Percentiles rank a stretch among this genome's conserved stretches.
Conservation (phyloP, 176 grass and related monocot species). For the Cocos nucifera region DNA sequence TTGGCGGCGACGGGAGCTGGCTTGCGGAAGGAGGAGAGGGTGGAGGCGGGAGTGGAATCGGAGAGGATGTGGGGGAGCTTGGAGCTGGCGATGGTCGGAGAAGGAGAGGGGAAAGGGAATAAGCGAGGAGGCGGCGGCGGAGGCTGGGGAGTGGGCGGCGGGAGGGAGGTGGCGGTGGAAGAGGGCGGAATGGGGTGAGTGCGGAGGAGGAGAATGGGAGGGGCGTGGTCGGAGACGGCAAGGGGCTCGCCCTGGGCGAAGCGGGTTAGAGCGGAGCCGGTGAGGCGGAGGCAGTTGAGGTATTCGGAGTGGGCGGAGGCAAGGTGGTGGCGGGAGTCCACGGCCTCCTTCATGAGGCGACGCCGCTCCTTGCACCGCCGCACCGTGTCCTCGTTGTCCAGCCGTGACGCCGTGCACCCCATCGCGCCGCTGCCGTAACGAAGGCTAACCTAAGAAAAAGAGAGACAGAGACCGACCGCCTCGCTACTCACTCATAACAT, state of each 20-base stretch:
- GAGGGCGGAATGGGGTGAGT: conserved; percentile 26
- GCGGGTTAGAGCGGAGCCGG: conserved; percentile 59
- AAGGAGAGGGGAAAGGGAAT: conserved; percentile 20
- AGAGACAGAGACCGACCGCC: too few relatives aligned
- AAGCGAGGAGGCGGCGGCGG: conserved; percentile 20
- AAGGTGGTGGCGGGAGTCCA: conserved; percentile 69
- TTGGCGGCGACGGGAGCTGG: conserved; percentile 10
- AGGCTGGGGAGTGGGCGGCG: conserved; percentile 7
- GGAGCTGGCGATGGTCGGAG: conserved; percentile 16
- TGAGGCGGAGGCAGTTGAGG: conserved; percentile 71
- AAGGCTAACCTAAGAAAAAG: too few relatives aligned
- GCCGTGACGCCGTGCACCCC: conserved; percentile 82
- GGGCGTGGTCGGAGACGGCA: conserved; percentile 70
- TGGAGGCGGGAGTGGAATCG: conserved; percentile 20
- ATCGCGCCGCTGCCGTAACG: conserved; percentile 16
- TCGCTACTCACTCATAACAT: background rate
- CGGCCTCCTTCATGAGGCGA: conserved; percentile 75
- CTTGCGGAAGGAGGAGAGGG: conserved; percentile 36
- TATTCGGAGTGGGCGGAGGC: conserved; percentile 90
- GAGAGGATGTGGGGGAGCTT: conserved; percentile 70
- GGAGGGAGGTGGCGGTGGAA: conserved; percentile 11
- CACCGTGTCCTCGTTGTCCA: conserved; percentile 96
- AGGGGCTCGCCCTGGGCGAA: conserved; percentile 79
- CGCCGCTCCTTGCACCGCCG: conserved; percentile 97
- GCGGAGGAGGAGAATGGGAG: conserved; percentile 64